Evolutionary conservation across 306 rosid species (phyloP).

Genomic region (Mimosa bimucronata): DNA sequence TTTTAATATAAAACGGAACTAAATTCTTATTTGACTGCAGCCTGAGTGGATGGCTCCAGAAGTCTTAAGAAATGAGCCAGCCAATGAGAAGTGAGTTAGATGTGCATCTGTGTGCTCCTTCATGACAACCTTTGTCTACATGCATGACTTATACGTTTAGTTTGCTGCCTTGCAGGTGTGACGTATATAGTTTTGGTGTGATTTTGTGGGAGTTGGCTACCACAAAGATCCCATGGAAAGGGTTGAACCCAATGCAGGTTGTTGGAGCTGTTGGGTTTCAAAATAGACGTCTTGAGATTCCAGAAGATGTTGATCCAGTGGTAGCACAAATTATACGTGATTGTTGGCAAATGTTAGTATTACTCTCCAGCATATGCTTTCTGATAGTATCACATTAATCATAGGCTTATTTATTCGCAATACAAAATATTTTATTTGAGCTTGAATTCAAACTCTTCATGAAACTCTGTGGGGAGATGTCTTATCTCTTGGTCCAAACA

Average conservation of each 20-base stretch:
- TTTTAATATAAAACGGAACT: conserved; percentile 13
- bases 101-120: conserved; percentile 6
- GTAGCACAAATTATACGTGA: conserved; percentile 83
- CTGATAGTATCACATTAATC: neutral
- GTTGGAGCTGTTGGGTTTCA: conserved; percentile 99
- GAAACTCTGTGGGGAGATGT: neutral
- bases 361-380: conserved; percentile 1
- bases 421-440: neutral
- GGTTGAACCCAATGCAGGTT: conserved; percentile 99
- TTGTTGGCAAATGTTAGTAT: conserved; percentile 93
- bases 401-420: neutral
- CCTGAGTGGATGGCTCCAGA: conserved; percentile 99
- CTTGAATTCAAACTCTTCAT: neutral
- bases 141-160: conserved; percentile 32
- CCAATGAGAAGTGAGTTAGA: conserved; percentile 84
- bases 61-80: conserved; percentile 92
- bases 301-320: conserved; percentile 75
- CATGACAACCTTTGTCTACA: conserved; percentile 19
- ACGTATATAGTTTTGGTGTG: conserved; percentile 97
- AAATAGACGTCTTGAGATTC: conserved; percentile 92
- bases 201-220: conserved; percentile 95
- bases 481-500: neutral
- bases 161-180: conserved; percentile 78
- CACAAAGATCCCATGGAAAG: conserved; percentile 81
- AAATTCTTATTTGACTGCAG: conserved; percentile 57